These are phyloP conservation scores for Darksidea phi DNA, from an alignment of 495 filamentous ascomycete species.

Conservation along the genomic window DNA sequence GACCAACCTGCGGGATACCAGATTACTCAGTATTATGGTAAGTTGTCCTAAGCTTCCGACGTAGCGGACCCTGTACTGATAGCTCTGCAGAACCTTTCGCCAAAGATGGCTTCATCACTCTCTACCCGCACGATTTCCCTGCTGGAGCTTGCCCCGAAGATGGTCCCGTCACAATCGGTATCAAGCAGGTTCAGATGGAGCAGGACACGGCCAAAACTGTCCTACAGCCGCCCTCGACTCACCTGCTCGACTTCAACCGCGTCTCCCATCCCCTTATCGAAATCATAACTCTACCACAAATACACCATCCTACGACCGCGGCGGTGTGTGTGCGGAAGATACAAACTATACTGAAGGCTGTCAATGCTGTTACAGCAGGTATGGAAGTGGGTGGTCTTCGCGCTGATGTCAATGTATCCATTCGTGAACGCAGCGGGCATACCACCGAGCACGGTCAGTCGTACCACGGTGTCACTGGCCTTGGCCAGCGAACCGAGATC, in stretches of 20 bases:
- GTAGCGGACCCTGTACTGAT: neutral
- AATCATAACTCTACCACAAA: slow-evolving; percentile 87
- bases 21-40: slow-evolving; percentile 91
- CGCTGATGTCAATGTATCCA: slow-evolving; percentile 94
- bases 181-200: slow-evolving; percentile 93
- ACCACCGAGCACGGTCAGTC: slow-evolving; percentile 41
- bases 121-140: slow-evolving; percentile 65
- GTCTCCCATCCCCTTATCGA: slow-evolving; percentile 89
- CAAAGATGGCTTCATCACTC: slow-evolving; percentile 64
- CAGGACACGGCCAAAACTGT: slow-evolving; percentile 97
- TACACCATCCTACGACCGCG: slow-evolving; percentile 79
- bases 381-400: slow-evolving; percentile 92
- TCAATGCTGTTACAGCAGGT: slow-evolving; percentile 78
- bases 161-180: slow-evolving; percentile 68
- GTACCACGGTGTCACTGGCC: slow-evolving; percentile 56
- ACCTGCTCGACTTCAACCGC: slow-evolving; percentile 90
- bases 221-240: slow-evolving; percentile 66
- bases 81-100: slow-evolving; percentile 69
- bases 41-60: slow-evolving; percentile 2
- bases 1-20: slow-evolving; percentile 96
- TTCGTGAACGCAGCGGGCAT: slow-evolving; percentile 55
- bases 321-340: slow-evolving; percentile 86
- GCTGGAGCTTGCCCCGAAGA: slow-evolving; percentile 68
- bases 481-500: slow-evolving; percentile 93
- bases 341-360: slow-evolving; percentile 74